Conservation (phyloP, 345 rosid genomes). For the Eucalyptus grandis region DNA sequence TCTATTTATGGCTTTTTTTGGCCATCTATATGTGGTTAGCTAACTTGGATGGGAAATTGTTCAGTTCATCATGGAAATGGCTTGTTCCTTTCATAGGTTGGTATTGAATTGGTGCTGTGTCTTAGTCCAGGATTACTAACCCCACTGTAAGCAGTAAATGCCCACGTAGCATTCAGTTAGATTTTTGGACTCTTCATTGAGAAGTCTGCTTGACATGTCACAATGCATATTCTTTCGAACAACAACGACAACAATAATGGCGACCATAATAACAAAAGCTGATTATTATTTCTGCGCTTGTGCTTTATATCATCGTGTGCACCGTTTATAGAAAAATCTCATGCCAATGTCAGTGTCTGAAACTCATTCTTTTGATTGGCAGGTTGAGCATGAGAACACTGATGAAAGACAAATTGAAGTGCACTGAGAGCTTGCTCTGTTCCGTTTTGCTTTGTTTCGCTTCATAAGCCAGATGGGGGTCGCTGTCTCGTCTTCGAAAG, state of each 20-base stretch:
- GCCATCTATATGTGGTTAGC: not conserved
- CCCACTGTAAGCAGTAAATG: not conserved
- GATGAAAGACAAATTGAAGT: conserved; percentile 21
- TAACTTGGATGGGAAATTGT: not conserved
- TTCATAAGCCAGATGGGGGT: not conserved
- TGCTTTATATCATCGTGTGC: not conserved
- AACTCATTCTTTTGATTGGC: not conserved
- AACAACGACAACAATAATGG: too few species aligned
- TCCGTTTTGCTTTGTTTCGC: not conserved
- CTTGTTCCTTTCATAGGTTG: not conserved
- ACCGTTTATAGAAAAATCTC: too few species aligned
- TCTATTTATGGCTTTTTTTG: not conserved
- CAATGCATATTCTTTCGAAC: too few species aligned
- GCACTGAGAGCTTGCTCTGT: not conserved
- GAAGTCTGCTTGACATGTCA: not conserved
- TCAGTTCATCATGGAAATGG: not conserved
- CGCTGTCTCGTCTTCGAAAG: not conserved
- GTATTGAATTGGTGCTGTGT: not conserved
- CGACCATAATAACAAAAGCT: not conserved
- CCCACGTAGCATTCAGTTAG: not conserved
- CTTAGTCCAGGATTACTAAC: not conserved
- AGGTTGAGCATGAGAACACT: conserved; percentile 56
- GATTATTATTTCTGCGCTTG: not conserved
- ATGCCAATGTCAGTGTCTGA: not conserved
- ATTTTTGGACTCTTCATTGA: not conserved